A percentile compares a stretch with the other conserved stretches of the same genome.
Evolutionary conservation across 768 basidiomycete genomes (phyloP).

Genomic region (Asterophora lycoperdoides): DNA sequence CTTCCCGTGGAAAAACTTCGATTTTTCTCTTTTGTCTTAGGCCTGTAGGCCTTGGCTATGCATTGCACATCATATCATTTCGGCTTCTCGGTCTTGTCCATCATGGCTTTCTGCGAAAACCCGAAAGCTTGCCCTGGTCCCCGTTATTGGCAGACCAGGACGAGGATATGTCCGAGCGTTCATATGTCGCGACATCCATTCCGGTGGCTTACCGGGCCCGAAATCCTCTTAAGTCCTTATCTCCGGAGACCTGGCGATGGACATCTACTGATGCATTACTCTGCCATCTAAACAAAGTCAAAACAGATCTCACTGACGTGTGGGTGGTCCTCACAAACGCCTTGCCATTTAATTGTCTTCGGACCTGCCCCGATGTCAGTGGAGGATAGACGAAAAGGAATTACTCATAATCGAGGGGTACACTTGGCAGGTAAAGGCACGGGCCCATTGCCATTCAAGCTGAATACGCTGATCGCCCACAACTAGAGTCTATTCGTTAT

Average conservation of each 20-base stretch:
- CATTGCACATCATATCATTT: neutral
- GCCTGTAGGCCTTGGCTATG: neutral
- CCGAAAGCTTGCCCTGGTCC: neutral
- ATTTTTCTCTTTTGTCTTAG: neutral
- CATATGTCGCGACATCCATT: neutral
- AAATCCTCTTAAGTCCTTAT: conserved; percentile 16
- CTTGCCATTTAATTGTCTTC: neutral
- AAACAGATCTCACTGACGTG: neutral
- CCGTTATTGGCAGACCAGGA: neutral
- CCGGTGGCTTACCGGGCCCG: conserved; percentile 9
- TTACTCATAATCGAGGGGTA: neutral
- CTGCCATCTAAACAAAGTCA: neutral
- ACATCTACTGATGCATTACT: neutral
- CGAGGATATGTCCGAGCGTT: neutral
- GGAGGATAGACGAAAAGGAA: neutral
- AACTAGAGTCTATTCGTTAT: conserved; percentile 5
- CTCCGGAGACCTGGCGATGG: conserved; percentile 5
- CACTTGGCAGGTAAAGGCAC: conserved; percentile 1
- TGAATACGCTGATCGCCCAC: neutral
- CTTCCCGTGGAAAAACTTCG: conserved; percentile 5
- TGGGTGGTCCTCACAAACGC: neutral
- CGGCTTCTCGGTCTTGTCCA: conserved; percentile 10
- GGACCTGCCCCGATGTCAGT: conserved; percentile 1
- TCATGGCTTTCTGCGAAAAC: neutral
- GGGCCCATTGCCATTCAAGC: neutral